Evolutionary conservation across 495 filamentous ascomycete genomes (phyloP), one percentile per base, ranked within the genome.

Genomic region (Hyaloscypha finlandica): DNA sequence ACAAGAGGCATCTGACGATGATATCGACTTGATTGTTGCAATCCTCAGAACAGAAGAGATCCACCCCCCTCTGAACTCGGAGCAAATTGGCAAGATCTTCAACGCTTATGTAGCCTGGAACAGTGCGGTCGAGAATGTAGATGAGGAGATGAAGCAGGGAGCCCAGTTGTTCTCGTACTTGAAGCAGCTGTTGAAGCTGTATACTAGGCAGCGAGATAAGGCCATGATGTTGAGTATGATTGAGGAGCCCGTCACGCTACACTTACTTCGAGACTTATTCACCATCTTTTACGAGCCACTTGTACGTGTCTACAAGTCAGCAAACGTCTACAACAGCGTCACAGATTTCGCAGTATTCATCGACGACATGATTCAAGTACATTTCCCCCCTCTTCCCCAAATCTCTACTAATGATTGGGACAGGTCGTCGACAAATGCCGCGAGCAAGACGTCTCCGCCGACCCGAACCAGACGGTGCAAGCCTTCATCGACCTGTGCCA

Each of bases 221-320:
- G 81, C 86, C 14, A 97, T 96, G 92, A 98, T 99, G 95, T 81
- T 97, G 54, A 88, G 86, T 67, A 92, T 97, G 68, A 94, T 98
- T 62, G 92, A 97, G 79, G 95, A 99, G 78, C 92, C 95, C 0
- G 92, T 92, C 22, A 97, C 95, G 8, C 84, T 98, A 30, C 90
- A 95, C 72, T 82, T 99, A 53, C 95, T 99, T 84, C 88, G 93
- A 51, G 96, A 98, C 70, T 87, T 99, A 55, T 98, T 99, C 78
- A 96, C 93, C 22, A 97, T 99, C 74, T 99, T 99, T 82, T 99
- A 99, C 77, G 95, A 99, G 75, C 95, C 95, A 0, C 86, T 99
- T 11, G 90, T 99, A 19, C 85, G 95, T 25, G 95, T 99, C 0
- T 99, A 99, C 81, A 99, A 98, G 79, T 97, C 94, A 29, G 95